Conservation (phyloP, 116 monocot genomes). For the Cymodocea nodosa region DNA sequence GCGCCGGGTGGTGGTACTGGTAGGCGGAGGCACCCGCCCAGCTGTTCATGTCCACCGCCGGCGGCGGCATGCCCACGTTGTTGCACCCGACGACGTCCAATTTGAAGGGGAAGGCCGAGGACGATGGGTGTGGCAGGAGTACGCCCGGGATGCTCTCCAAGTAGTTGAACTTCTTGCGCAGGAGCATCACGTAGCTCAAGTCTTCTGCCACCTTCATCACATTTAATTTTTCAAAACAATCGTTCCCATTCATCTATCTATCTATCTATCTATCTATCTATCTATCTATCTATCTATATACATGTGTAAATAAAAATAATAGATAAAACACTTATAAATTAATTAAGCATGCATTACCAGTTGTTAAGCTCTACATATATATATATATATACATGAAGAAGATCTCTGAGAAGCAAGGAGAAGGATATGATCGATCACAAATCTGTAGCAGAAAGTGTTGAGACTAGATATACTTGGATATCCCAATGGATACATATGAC, state of each 20-base stretch:
- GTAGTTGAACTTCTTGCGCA: conserved; percentile 62
- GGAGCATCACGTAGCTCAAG: conserved; percentile 46
- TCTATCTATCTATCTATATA: background rate
- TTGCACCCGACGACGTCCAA: conserved; percentile 7
- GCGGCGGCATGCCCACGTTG: conserved; percentile 2
- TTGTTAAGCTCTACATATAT: too few relatives aligned
- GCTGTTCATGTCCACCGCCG: background rate
- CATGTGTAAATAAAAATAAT: background rate
- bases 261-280: too few relatives aligned
- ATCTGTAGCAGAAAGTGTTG: too few relatives aligned
- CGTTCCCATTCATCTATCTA: too few relatives aligned
- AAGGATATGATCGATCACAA: too few relatives aligned
- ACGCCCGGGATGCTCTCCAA: conserved; percentile 83
- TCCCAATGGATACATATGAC: too few relatives aligned
- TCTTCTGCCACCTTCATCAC: conserved; percentile 54
- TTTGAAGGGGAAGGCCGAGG: conserved; percentile 28
- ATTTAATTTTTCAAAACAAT: background rate
- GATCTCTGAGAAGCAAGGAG: too few relatives aligned
- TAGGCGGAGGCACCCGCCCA: background rate
- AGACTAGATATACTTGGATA: too few relatives aligned
- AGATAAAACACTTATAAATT: background rate
- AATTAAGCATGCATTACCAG: background rate
- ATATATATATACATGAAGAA: too few relatives aligned
- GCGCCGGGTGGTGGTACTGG: background rate
- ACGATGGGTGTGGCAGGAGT: conserved; percentile 68